phyloP scores from a whole-genome alignment of 192 early-diverging fungal species.

The Coemansia reversa region DNA sequence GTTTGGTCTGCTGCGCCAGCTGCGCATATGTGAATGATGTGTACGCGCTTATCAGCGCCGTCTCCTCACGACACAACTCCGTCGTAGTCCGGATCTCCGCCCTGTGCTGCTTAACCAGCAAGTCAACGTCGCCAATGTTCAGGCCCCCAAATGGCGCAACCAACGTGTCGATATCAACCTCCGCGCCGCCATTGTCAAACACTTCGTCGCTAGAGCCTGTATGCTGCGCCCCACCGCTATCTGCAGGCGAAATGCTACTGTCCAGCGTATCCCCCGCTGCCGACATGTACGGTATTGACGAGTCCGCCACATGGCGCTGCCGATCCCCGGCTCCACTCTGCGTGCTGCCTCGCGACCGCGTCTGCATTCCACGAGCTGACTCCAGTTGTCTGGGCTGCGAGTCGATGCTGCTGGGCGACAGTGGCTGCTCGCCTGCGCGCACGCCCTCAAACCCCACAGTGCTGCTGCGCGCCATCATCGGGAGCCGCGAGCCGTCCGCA shows the following conservation, averaged over 20 bases:
- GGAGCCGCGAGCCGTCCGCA: conserved; percentile 6
- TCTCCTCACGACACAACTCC: conserved; percentile 66
- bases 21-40: conserved; percentile 39
- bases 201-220: conserved; percentile 11
- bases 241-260: conserved; percentile 4
- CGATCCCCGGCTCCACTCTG: conserved; percentile 21
- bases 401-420: conserved; percentile 16
- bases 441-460: conserved; percentile 13
- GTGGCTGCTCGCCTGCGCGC: conserved; percentile 19
- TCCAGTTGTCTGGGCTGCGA: conserved; percentile 7
- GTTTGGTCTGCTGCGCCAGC: conserved; percentile 33
- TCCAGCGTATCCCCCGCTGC: neutral
- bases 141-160: conserved; percentile 22
- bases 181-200: neutral
- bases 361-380: neutral
- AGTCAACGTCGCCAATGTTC: conserved; percentile 54
- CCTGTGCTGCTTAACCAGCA: conserved; percentile 65
- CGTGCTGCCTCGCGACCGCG: conserved; percentile 32
- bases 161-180: conserved; percentile 10
- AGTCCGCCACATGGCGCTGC: conserved; percentile 10
- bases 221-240: neutral
- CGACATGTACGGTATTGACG: conserved; percentile 3
- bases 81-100: conserved; percentile 62
- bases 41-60: conserved; percentile 53
- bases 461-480: conserved; percentile 22